Evolutionary conservation across 257 asterid species (phyloP), one percentile per base, ranked within the genome.

Genomic region (Verbena officinalis): DNA sequence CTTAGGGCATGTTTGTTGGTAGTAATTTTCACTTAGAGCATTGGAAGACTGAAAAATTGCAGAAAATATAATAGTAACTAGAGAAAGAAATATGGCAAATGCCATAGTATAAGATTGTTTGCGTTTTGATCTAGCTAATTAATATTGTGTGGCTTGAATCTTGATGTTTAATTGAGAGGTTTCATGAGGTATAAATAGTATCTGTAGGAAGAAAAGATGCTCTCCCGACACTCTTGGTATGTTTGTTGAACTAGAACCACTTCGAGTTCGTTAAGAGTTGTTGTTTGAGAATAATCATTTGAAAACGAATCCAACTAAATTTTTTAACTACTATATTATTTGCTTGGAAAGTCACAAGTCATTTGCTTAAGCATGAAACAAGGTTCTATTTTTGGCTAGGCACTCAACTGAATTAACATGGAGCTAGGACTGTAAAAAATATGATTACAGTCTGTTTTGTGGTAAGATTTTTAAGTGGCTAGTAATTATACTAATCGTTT

Each of bases 1-100:
- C 9, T 73, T 73, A 0, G 97, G 96, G 73, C 97, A 90, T 42
- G 93, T 86, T 12, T 81, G 78, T 36, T 79, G 83, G 39, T 90
- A 90, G 72, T 88, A 85, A 36, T 88, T 64, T 34, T 54, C 51
- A 61, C 81, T 84, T 1, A 90, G 66, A 24, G 92, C 79, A 46
- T 75, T 75, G n/a, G 77, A 59, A 11, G 50, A 64, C 71, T 24
- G 42, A 69, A 71, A 9, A 19, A 34, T 15, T 38, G 70, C 66
- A 54, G 65, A 55, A 58, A 64, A 55, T 9, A 74, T 43, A 55
- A 67, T 33, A 59, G 64, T 62, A 30, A 59, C 30, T 9, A 80
- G 46, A 60, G 76, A 52, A 56, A 69, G 36, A 62, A 58, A 54
- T 6, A n/a, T 76, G 42, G 55, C 33, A n/a, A n/a, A n/a, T 65